Evolutionary conservation across 225 moss, liverwort and hornwort species (phyloP).

Genomic region (Neckera pumila): DNA sequence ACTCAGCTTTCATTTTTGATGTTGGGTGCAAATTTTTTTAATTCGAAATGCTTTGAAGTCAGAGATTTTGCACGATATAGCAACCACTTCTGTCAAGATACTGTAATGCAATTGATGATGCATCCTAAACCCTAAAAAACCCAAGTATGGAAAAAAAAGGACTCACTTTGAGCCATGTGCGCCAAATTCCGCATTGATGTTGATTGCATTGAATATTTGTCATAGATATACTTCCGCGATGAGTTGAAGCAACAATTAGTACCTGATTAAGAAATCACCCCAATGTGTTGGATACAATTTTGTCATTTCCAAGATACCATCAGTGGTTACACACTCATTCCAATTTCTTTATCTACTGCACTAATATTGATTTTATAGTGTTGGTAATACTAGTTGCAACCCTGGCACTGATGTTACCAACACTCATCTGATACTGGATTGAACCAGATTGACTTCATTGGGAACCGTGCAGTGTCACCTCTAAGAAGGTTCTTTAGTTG

Average conservation of each 20-base stretch:
- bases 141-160: background rate
- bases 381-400: background rate
- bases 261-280: background rate
- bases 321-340: too few species aligned
- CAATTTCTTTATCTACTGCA: background rate
- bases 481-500: background rate
- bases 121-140: too few species aligned
- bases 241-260: constrained; percentile 40
- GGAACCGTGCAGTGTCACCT: background rate
- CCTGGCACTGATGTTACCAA: background rate
- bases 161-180: constrained; percentile 57
- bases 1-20: background rate
- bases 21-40: background rate
- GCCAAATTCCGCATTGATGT: constrained; percentile 44
- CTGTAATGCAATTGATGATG: background rate
- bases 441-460: background rate
- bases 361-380: background rate
- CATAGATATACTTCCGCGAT: background rate
- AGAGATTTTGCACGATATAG: background rate
- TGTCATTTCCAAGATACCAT: too few species aligned
- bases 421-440: background rate
- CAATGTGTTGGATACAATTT: background rate
- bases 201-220: constrained; percentile 24
- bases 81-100: background rate
- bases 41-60: background rate